Base-by-base conservation (phyloP, 163 green algal genomes). In the Chlorella variabilis region DNA sequence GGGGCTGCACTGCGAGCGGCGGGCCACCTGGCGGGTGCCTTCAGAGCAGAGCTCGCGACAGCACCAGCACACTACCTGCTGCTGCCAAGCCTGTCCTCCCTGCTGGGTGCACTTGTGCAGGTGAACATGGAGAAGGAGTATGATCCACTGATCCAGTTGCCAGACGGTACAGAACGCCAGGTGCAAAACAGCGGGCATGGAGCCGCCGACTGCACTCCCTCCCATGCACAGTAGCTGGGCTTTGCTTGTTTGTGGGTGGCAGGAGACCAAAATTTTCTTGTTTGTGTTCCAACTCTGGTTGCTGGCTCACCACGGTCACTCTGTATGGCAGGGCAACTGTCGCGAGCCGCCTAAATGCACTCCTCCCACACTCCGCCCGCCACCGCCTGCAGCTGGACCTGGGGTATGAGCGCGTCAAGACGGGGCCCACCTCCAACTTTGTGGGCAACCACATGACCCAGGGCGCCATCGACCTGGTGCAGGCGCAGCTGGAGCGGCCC, bases 401-500 rank as follows among this genome's bases (percentile, higher is more conserved):
- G n/a, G 93, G 94, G 0, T 96, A 96, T 74, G 92, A 97, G 77
- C 87, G 82, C 29, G 88, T 94, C 23, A 82, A 93, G 51, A 56
- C 81, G 2, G 93, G 94, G 0, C 91, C 89, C 1, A 98, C 94
- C 36, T 94, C 91, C 77, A 98, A 98, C 86, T 96, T 98, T 78
- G 94, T 98, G 58, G 94, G 94, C 4, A 93, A 97, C 82, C 91
- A 94, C 83, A 98, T 98, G 94, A 95, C 91, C 20, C 87, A 90
- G 67, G 93, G 88, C 8, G 93, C 93, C 20, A 94, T 96, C 51
- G 93, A 96, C 71, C 83, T 97, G 23, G 92, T 96, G 17, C 88
- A 95, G 71, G 88, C 86, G 38, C 77, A 93, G 41, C 77, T 95
- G 51, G 54, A 86, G 18, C 59, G 66, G 42, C 63, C 38, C 0